Evolutionary conservation across 768 basidiomycete species (phyloP).

Genomic region (Scleroderma citrinum): DNA sequence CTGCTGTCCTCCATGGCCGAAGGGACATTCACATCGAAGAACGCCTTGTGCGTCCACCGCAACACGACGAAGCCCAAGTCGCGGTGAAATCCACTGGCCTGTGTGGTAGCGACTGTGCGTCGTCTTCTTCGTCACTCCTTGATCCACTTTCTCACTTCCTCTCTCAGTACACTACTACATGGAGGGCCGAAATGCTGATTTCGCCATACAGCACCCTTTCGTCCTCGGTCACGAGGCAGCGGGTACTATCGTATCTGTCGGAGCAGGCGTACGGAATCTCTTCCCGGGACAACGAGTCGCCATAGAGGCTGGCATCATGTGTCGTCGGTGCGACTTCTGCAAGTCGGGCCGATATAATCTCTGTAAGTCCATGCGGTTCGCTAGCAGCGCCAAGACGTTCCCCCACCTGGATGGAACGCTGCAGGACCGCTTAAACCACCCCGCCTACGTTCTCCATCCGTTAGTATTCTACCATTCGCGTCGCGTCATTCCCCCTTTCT

Average conservation of each 20-base stretch:
- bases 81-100: slow-evolving; percentile 79
- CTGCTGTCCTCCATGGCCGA: slow-evolving; percentile 79
- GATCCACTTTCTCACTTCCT: slow-evolving; percentile 1
- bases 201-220: slow-evolving; percentile 77
- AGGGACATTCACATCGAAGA: slow-evolving; percentile 78
- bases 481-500: slow-evolving; percentile 4
- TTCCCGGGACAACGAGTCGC: slow-evolving; percentile 82
- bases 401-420: slow-evolving; percentile 93
- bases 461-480: slow-evolving; percentile 36
- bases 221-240: slow-evolving; percentile 92
- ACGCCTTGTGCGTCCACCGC: slow-evolving; percentile 67
- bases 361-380: slow-evolving; percentile 86
- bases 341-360: slow-evolving; percentile 83
- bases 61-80: slow-evolving; percentile 72
- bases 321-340: slow-evolving; percentile 69
- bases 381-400: slow-evolving; percentile 82
- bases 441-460: slow-evolving; percentile 81
- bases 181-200: slow-evolving; percentile 89
- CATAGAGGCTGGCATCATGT: slow-evolving; percentile 90
- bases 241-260: slow-evolving; percentile 82
- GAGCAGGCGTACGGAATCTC: slow-evolving; percentile 59
- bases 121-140: not conserved
- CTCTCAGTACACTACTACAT: slow-evolving; percentile 81
- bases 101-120: slow-evolving; percentile 79
- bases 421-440: slow-evolving; percentile 84